Conservation (phyloP, 2,329 filamentous ascomycete species). For the Sporothrix curviconia region DNA sequence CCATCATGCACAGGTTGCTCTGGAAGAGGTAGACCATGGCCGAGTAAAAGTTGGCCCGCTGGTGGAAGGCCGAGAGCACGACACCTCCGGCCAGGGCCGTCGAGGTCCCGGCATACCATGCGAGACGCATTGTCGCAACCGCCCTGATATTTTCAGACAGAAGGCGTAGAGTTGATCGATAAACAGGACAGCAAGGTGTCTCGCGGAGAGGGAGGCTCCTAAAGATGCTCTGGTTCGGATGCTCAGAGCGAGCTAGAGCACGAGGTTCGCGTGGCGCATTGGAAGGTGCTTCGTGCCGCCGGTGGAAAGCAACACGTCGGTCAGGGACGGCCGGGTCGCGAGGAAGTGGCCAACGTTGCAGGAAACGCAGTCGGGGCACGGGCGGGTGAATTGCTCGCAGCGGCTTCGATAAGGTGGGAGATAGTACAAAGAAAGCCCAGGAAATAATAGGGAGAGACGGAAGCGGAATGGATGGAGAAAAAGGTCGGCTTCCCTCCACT, state of each 20-base stretch:
- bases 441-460: not conserved
- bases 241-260: slow-evolving; percentile 9
- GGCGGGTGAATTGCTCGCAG: not conserved
- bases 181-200: too few species aligned
- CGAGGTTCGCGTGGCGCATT: slow-evolving; percentile 2
- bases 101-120: slow-evolving; percentile 62
- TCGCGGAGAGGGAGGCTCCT: too few species aligned
- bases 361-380: not conserved
- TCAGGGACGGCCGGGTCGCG: not conserved
- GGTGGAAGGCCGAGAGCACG: slow-evolving; percentile 83
- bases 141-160: too few species aligned
- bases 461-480: not conserved
- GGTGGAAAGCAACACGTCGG: too few species aligned
- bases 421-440: not conserved
- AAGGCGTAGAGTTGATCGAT: too few species aligned
- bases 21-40: slow-evolving; percentile 95
- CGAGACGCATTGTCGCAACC: slow-evolving; percentile 48
- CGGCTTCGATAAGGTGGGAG: not conserved
- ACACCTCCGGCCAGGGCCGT: slow-evolving; percentile 77
- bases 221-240: too few species aligned
- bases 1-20: slow-evolving; percentile 91
- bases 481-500: slow-evolving; percentile 4
- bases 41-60: slow-evolving; percentile 96
- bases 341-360: not conserved
- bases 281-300: not conserved